Conservation (phyloP, 2,329 filamentous ascomycete genomes). For the Pseudopithomyces maydicus region DNA sequence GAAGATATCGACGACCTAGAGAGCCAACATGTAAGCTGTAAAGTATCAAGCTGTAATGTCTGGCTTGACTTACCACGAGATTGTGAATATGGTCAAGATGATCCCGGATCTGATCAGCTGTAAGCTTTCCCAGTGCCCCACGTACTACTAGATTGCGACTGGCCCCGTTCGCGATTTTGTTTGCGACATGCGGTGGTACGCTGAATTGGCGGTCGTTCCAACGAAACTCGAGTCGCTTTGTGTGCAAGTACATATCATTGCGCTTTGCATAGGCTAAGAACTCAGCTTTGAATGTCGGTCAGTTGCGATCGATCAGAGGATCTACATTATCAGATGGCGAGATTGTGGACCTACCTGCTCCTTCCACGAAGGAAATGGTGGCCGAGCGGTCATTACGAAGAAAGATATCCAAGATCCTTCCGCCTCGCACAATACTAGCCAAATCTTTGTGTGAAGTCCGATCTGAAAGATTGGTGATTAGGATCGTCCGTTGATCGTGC, state of each 20-base stretch:
- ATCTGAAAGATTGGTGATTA: slow-evolving; percentile 66
- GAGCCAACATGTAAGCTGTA: too few relatives aligned
- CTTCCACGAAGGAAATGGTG: slow-evolving; percentile 72
- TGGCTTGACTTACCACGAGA: slow-evolving; percentile 51
- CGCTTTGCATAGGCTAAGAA: slow-evolving; percentile 70
- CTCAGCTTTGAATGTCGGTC: slow-evolving; percentile 32
- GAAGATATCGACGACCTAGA: slow-evolving; percentile 63
- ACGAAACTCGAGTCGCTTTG: slow-evolving; percentile 67
- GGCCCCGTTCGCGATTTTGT: slow-evolving; percentile 68
- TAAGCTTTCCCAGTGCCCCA: slow-evolving; percentile 61
- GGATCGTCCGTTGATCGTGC: slow-evolving; percentile 61
- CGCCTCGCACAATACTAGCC: slow-evolving; percentile 68
- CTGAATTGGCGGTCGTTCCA: slow-evolving; percentile 76
- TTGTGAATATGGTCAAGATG: slow-evolving; percentile 86
- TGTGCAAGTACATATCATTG: slow-evolving; percentile 70
- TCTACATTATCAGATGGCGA: slow-evolving; percentile 49
- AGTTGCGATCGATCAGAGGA: neutral
- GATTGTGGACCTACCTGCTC: slow-evolving; percentile 63
- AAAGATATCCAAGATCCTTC: slow-evolving; percentile 71
- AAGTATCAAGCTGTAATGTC: neutral
- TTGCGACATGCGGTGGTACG: slow-evolving; percentile 65
- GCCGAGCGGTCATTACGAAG: slow-evolving; percentile 66
- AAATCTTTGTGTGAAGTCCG: slow-evolving; percentile 70
- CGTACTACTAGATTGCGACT: slow-evolving; percentile 76
- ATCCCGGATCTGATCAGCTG: slow-evolving; percentile 67